phyloP scores from a whole-genome alignment of 352 stramenopile species.

The Phytophthora constricta region DNA sequence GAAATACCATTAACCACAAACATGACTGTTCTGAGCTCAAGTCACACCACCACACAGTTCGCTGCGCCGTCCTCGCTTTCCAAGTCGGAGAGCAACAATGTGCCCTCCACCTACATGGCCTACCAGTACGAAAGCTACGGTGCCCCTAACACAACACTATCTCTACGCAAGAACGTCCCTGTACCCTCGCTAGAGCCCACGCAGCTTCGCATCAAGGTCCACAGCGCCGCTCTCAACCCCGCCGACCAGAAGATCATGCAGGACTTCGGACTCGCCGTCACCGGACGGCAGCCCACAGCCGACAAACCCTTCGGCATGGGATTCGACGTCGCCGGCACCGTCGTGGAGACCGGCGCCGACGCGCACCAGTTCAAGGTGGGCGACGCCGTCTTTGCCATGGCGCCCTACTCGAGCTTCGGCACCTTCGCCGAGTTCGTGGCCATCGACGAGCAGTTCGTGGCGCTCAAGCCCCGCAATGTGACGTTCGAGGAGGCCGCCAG shows the following conservation, averaged over 20 bases:
- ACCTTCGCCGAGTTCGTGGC: constrained; percentile 63
- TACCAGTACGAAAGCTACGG: constrained; percentile 34
- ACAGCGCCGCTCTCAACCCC: constrained; percentile 67
- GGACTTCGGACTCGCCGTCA: constrained; percentile 41
- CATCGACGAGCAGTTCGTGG: constrained; percentile 46
- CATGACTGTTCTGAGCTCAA: neutral
- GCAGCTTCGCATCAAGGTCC: constrained; percentile 68
- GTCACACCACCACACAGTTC: neutral
- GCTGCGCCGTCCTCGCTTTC: neutral
- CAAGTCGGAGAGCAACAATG: neutral
- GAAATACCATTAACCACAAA: neutral
- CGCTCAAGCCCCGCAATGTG: constrained; percentile 57
- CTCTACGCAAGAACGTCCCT: constrained; percentile 20
- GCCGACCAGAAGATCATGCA: constrained; percentile 70
- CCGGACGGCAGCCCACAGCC: constrained; percentile 32
- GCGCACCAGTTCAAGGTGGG: constrained; percentile 58
- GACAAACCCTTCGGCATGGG: constrained; percentile 53
- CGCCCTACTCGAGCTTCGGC: constrained; percentile 41
- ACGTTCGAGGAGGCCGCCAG: constrained; percentile 63
- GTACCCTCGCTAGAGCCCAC: constrained; percentile 22
- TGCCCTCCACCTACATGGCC: constrained; percentile 17
- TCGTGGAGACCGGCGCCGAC: constrained; percentile 57
- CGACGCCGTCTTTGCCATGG: constrained; percentile 71
- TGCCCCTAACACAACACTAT: constrained; percentile 18
- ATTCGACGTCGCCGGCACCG: constrained; percentile 67